Evolutionary conservation across 495 filamentous ascomycete genomes (phyloP), one percentile per base, ranked within the genome.

Genomic region (Penicillium bialowiezense): DNA sequence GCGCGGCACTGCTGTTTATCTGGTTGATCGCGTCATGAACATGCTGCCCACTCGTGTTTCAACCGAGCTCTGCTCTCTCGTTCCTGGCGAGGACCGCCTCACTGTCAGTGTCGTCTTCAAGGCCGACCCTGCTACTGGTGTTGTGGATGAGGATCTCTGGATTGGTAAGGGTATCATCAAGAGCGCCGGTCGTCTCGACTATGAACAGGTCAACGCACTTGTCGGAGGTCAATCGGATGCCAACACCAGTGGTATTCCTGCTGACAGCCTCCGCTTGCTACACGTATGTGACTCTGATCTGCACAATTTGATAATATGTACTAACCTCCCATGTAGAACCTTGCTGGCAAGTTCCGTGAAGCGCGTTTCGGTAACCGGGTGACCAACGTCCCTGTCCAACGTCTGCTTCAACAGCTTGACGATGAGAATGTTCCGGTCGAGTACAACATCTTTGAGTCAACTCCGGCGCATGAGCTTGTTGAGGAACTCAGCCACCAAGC

Each of bases 381-480:
- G 19, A 80, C 85, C 26, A 80, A 86, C 7, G 87, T 95, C 51
- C 87, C 91, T 15, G 83, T 91, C 38, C 81, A 97, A 41, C 87
- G 93, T 35, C 80, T 98, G 28, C 72, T 97, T 32, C 87, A 96
- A 63, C 88, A 93, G 65, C 81, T 97, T n/a, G 95, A 98, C 58
- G 93, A 98, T 55, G 93, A 98, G 75, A 97, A 97, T 64, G 89
- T 97, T 29, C 93, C 92, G 0, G 89, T 97, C 19, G 90, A 93
- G 70, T 82, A 89, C 59, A 98, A 97, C 72, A 89, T 98, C 46
- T 97, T 97, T 62, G 86, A 96, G 63, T 90, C 88, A 17, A 89
- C 88, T 18, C 79, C 85, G 12, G 88, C 92, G 12, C 92, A 91
- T 50, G 95, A 97, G 69, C 78, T 97, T 33, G 89, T 97, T 33